Evolutionary conservation across 495 filamentous ascomycete genomes (phyloP).

Genomic region (Talaromyces trachyspermus): DNA sequence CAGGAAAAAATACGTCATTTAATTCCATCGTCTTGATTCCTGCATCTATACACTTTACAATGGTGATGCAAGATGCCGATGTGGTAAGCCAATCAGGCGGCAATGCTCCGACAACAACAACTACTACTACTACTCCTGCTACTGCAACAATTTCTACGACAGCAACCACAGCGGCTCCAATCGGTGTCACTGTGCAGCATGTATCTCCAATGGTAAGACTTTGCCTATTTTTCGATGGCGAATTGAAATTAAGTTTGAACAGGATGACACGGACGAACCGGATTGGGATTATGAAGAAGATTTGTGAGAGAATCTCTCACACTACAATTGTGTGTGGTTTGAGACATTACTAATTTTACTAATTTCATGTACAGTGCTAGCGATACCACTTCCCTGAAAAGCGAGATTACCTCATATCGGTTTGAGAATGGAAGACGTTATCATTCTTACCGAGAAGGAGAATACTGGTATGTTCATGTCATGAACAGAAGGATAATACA

Average conservation of each 20-base stretch:
- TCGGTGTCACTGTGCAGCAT: no score
- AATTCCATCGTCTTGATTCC: no score
- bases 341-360: slow-evolving; percentile 16
- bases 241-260: background rate
- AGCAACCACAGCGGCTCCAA: no score
- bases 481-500: background rate
- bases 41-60: no score
- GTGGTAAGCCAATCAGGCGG: no score
- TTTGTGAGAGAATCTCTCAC: slow-evolving; percentile 5
- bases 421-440: slow-evolving; percentile 60
- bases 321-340: slow-evolving; percentile 1
- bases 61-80: no score
- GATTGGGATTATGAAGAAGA: slow-evolving; percentile 20
- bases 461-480: slow-evolving; percentile 31
- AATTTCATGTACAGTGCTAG: slow-evolving; percentile 19
- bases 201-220: no score
- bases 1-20: no score
- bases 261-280: slow-evolving; percentile 11
- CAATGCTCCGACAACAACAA: no score
- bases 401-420: slow-evolving; percentile 16
- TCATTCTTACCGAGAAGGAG: slow-evolving; percentile 54
- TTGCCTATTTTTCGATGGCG: background rate
- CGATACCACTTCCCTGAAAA: slow-evolving; percentile 15
- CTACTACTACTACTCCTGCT: no score
- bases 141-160: no score